Evolutionary conservation across 495 filamentous ascomycete species (phyloP), one percentile per base, ranked within the genome.

Genomic region (Paragyromitra xinjiangensis): DNA sequence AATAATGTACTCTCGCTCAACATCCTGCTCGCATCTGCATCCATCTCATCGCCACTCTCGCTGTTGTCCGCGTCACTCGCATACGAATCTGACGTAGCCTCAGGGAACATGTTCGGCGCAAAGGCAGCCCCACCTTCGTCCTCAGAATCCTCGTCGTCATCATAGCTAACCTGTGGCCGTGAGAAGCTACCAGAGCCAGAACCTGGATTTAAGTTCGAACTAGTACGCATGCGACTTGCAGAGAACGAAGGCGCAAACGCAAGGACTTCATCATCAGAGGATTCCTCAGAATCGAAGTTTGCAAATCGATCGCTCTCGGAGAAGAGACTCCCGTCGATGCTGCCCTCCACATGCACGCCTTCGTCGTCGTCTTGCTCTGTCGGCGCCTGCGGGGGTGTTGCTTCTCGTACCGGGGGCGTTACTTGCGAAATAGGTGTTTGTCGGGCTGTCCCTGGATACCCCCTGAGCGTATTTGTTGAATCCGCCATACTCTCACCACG

Each of bases 1-100:
- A 94, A 98, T 16, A 95, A 82, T 77, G 88, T 93, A 9, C 96
- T 98, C 73, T 92, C 85, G 42, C 78, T 78, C 16, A 83, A 76
- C 66, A 81, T 75, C 6, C 65, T 58, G 22, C 78, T 79, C 39
- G 81, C 81, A 34, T 75, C 81, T 11, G 75, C 77, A 24, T 84
- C 80, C 79, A 87, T 79, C 44, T 87, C 86, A 66, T 85, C 84
- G 1, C 76, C 75, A 11, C 61, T 55, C 51, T 78, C 71, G 42
- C 61, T 75, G 29, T 80, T 22, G 26, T 81, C 83, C 24, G 72
- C 53, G 40, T 59, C 65, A 29, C 37, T 65, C 7, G 51, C 19
- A 39, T 44, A 56, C 34, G 55, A 42, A 19, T 78, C 77, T 6
- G 83, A 78, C 1, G 81, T 64, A 14, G 39, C 61, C 45, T 51